Conservation (phyloP, 1,284 basidiomycete genomes). For the Sanghuangporus sanghuang region DNA sequence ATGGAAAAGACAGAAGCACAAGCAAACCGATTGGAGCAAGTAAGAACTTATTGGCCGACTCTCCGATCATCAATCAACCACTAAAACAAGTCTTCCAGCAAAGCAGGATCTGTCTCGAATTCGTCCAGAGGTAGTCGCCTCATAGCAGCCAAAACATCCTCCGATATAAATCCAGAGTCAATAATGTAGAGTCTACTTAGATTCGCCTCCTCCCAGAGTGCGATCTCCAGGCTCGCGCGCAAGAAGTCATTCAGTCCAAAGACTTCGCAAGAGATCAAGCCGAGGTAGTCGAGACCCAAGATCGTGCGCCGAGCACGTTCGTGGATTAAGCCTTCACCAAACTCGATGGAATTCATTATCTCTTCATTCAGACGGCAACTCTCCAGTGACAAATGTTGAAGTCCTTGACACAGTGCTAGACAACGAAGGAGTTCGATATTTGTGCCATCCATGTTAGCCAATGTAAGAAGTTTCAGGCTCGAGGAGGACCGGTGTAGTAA, state of each 20-base stretch:
- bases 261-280: not conserved
- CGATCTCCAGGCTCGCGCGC: not conserved
- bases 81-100: not conserved
- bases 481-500: conserved; percentile 1
- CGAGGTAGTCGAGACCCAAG: not conserved
- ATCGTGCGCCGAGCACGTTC: not conserved
- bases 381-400: not conserved
- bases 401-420: not conserved
- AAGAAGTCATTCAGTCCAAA: not conserved
- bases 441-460: not conserved
- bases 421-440: not conserved
- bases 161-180: not conserved
- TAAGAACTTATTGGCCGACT: not conserved
- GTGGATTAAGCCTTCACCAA: not conserved
- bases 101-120: not conserved
- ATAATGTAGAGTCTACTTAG: not conserved
- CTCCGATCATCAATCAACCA: not conserved
- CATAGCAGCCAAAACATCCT: not conserved
- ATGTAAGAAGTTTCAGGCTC: not conserved
- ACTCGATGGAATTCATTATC: not conserved
- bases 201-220: not conserved
- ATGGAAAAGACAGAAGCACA: too few species aligned
- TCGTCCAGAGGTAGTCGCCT: not conserved
- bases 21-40: too few species aligned
- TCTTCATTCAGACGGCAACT: not conserved